phyloP scores from a whole-genome alignment of 163 green algal genomes.

The Scenedesmus sp. region DNA sequence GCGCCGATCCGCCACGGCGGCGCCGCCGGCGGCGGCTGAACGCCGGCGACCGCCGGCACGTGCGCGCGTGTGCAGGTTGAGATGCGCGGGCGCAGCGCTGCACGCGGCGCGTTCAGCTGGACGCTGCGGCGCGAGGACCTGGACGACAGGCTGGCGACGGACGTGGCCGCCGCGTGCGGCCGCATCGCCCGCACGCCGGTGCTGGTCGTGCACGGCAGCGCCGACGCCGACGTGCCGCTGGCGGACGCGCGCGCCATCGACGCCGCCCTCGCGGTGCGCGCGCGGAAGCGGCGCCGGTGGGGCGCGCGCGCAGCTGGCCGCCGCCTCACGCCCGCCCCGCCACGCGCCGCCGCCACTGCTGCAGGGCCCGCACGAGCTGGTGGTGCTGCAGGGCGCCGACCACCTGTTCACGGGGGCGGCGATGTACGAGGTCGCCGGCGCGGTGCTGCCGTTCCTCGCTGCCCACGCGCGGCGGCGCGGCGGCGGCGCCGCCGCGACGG shows the following conservation, averaged over 20 bases:
- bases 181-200: constrained; percentile 17
- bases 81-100: constrained; percentile 12
- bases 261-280: not conserved
- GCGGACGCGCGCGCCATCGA: constrained; percentile 21
- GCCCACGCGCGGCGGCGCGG: too few relatives aligned
- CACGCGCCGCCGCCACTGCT: too few relatives aligned
- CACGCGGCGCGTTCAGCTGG: constrained; percentile 32
- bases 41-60: too few relatives aligned
- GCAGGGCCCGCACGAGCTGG: constrained; percentile 16
- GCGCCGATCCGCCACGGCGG: not conserved
- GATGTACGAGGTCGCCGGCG: constrained; percentile 37
- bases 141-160: constrained; percentile 21
- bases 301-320: too few relatives aligned
- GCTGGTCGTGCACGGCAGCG: constrained; percentile 37
- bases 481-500: too few relatives aligned
- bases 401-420: constrained; percentile 26
- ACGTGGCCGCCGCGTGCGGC: constrained; percentile 27
- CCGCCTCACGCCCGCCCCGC: too few relatives aligned
- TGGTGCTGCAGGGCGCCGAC: constrained; percentile 22
- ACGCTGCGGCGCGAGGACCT: constrained; percentile 22
- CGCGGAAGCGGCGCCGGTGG: too few relatives aligned
- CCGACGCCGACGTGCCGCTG: constrained; percentile 40
- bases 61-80: constrained; percentile 16
- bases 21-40: not conserved
- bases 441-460: constrained; percentile 40